phyloP scores from a whole-genome alignment of 805 yeast species.

The Yarrowia deformans region DNA sequence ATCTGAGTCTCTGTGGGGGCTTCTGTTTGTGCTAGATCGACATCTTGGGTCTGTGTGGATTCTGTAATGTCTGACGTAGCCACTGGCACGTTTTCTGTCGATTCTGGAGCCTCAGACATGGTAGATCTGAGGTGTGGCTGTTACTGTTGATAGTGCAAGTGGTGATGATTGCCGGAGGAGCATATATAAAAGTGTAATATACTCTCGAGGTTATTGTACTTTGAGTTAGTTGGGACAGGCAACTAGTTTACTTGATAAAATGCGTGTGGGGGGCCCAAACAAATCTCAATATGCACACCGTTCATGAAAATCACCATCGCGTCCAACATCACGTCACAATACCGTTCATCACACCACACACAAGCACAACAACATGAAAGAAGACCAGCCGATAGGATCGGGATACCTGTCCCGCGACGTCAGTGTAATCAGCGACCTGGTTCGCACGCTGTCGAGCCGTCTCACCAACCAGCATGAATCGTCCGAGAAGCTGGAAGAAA shows the following conservation, averaged over 20 bases:
- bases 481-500: slow-evolving; percentile 9
- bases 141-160: not conserved
- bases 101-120: slow-evolving; percentile 22
- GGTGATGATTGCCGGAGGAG: slow-evolving; percentile 17
- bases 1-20: slow-evolving; percentile 1
- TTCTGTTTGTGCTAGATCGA: not conserved
- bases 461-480: slow-evolving; percentile 18
- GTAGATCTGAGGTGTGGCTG: not conserved
- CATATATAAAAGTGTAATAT: slow-evolving; percentile 6
- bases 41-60: not conserved
- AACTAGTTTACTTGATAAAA: not conserved
- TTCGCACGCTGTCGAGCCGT: slow-evolving; percentile 15
- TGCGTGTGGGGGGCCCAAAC: not conserved
- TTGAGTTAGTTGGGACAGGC: not conserved
- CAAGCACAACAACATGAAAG: slow-evolving; percentile 12
- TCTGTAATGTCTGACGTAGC: not conserved
- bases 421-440: slow-evolving; percentile 20
- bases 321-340: not conserved
- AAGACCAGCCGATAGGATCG: slow-evolving; percentile 31
- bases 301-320: not conserved
- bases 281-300: slow-evolving; percentile 7
- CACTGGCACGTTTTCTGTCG: not conserved
- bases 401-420: slow-evolving; percentile 35
- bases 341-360: not conserved
- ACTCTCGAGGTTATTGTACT: not conserved